Evolutionary conservation across 1,139 yeast species (phyloP), one percentile per base, ranked within the genome.

Genomic region (Kazachstania sp.): DNA sequence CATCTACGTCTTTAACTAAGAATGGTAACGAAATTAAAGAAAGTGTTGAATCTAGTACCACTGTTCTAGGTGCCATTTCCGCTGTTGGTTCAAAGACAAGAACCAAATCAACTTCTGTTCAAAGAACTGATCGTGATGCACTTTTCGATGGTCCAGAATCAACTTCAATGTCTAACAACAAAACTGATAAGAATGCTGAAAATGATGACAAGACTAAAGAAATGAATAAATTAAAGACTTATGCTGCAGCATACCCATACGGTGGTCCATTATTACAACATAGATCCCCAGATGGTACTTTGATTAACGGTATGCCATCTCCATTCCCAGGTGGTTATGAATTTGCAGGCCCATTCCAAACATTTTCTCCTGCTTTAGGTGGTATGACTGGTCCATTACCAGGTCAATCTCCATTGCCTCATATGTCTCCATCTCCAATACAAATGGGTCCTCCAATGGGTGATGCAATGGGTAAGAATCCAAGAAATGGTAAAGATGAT

Each of bases 221-320:
- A 19, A 47, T 44, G 30, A 48, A 39, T 19, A 39, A 39, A 13
- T 47, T 45, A 5, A 50, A 43, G 15, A 46, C 51, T n/a, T 56
- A 56, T 42, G 60, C 64, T 15, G 65, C 66, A 18, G 66, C 68
- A 4, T 64, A 62, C 35, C 67, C 68, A 19, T 63, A 63, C 39
- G 66, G 65, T 15, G 66, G 66, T 13, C 61, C 67, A n/a, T 45
- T 61, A 36, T 45, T 62, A 44, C 66, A 61, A 50, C 63, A 61
- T 18, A 60, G 55, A 41, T 61, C 61, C 9, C 32, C 29, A 9
- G 42, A 31, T 28, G 34, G 35, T 15, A n/a, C 41, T 28, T 54
- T 60, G 19, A 39, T 58, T 18, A 61, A 56, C 47, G 58, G 61
- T 12, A 51, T 60, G 16, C 61, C 54, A 37, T 61, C 66, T n/a